Base-by-base conservation (phyloP, 331 rosid genomes). In the Spiraea crenata region DNA sequence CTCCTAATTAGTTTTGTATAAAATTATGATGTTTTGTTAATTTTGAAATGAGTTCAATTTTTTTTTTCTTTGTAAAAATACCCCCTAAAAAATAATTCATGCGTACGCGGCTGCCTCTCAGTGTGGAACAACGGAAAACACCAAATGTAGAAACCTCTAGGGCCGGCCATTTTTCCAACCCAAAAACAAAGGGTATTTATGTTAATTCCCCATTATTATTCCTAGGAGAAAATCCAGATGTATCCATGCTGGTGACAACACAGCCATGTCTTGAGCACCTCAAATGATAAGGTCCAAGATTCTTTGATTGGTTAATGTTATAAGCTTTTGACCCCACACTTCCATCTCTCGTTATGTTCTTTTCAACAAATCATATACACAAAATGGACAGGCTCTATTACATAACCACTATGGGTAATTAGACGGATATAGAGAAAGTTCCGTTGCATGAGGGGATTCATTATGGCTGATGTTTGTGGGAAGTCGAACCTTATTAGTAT, bases 171-270 rank as follows among this genome's bases (percentile, higher is more conserved):
- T 2, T 14, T 15, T 14, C n/a, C 31, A 25, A 25, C 6, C 20
- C 15, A 2, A 17, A 11, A 67, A 51, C 49, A 45, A 67, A 46
- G 52, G 76, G 72, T 50, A 79, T 60, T 40, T 20, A 39, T 54
- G 82, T 67, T 31, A 68, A 37, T 76, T 74, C 74, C 17, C 66
- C 57, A 10, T 1, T 38, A 17, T 39, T 5, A 17, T 19, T 67
- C 59, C 7, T 6, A 37, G 16, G 34, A 35, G 15, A 57, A 37
- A 38, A n/a, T 60, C 66, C 55, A 47, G 39, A 71, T 65, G 73
- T 58, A 55, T 5, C 78, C 12, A 9, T 57, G 41, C 57, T 64
- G 67, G 74, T 65, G 79, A 81, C 86, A 75, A 70, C 71, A 77
- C 74, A 46, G 40, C 68, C 67, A 9, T 31, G 63, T 40, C 25